Evolutionary conservation across 1,139 yeast species (phyloP).

Genomic region (Saccharomyces hybrid): DNA sequence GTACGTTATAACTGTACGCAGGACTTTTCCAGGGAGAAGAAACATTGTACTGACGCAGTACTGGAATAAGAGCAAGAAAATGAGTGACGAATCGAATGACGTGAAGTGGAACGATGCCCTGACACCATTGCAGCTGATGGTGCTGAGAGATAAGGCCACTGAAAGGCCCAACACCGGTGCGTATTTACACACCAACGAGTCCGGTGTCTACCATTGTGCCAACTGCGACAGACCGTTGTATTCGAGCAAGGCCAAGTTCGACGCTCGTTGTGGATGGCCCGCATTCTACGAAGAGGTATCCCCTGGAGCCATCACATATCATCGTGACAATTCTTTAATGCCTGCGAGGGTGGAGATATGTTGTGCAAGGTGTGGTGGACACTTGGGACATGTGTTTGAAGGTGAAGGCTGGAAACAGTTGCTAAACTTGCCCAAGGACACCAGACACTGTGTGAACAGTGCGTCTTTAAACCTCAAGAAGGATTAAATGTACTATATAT

Average conservation of each 20-base stretch:
- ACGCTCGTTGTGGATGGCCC: slow-evolving; percentile 97
- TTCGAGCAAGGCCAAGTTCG: slow-evolving; percentile 71
- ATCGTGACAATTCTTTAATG: slow-evolving; percentile 58
- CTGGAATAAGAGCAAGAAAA: background rate
- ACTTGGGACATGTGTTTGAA: slow-evolving; percentile 86
- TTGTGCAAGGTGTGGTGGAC: slow-evolving; percentile 87
- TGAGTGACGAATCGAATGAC: slow-evolving; percentile 5
- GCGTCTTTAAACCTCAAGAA: slow-evolving; percentile 60
- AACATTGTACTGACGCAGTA: background rate
- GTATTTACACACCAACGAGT: slow-evolving; percentile 40
- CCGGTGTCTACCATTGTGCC: slow-evolving; percentile 74
- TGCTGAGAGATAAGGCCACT: slow-evolving; percentile 73
- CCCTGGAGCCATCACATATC: slow-evolving; percentile 63
- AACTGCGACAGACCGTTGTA: slow-evolving; percentile 80
- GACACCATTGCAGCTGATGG: slow-evolving; percentile 69
- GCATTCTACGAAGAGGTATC: slow-evolving; percentile 77
- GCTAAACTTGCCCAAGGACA: slow-evolving; percentile 61
- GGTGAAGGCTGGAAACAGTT: slow-evolving; percentile 81
- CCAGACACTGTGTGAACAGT: slow-evolving; percentile 91
- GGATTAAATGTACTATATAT: slow-evolving; percentile 9
- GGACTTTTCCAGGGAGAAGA: background rate
- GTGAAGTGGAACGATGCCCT: slow-evolving; percentile 70
- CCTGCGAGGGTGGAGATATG: slow-evolving; percentile 83
- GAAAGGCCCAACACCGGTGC: slow-evolving; percentile 79
- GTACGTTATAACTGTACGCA: background rate